Percentiles rank a stretch among this genome's conserved stretches.
These are phyloP conservation scores for Saccharomyces hybrid DNA, from an alignment of 1,139 yeast genomes.

Conservation along the genomic window DNA sequence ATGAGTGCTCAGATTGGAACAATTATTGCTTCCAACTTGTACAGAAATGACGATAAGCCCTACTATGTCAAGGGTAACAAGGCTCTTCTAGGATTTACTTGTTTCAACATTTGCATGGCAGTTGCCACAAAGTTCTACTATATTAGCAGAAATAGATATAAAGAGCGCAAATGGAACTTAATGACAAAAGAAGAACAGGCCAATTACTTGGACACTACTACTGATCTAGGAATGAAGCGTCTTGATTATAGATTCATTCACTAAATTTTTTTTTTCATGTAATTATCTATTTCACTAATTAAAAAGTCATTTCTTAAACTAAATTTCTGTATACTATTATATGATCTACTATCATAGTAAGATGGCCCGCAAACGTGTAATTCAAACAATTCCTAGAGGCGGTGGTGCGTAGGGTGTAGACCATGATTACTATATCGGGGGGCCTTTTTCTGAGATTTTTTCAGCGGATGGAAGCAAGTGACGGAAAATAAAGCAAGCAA, in stretches of 20 bases:
- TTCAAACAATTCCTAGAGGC: no score
- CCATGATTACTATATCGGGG: no score
- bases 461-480: no score
- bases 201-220: constrained; percentile 35
- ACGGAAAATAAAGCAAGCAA: no score
- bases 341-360: no score
- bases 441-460: no score
- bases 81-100: constrained; percentile 36
- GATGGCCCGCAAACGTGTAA: no score
- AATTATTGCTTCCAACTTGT: constrained; percentile 41
- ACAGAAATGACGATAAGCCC: constrained; percentile 52
- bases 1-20: constrained; percentile 51
- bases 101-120: constrained; percentile 25
- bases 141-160: constrained; percentile 35
- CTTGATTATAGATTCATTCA: constrained; percentile 36
- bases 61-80: constrained; percentile 49
- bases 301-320: neutral
- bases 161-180: constrained; percentile 36
- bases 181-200: constrained; percentile 38
- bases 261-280: constrained; percentile 1
- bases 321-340: no score
- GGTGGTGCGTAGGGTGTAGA: no score
- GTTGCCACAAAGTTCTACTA: constrained; percentile 35
- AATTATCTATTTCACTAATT: neutral
- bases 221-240: constrained; percentile 41